Evolutionary conservation across 805 yeast genomes (phyloP).

Genomic region (Geotrichum ghanense): DNA sequence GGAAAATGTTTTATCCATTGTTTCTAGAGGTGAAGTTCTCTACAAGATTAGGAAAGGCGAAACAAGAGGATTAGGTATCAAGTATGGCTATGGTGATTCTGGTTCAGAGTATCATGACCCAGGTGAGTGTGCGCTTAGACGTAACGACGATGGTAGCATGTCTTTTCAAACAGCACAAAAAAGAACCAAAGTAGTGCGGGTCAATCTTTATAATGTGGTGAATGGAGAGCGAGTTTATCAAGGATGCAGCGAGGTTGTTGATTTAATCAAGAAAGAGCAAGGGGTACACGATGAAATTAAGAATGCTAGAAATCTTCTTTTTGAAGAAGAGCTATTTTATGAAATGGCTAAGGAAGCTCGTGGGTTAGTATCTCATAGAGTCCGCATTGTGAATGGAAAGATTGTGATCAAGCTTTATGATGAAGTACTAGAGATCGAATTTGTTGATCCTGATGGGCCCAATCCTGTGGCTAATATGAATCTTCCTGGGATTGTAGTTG

Average conservation of each 20-base stretch:
- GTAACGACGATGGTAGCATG: conserved; percentile 36
- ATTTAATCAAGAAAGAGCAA: conserved; percentile 19
- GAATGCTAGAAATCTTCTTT: conserved; percentile 59
- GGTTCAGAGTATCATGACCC: conserved; percentile 68
- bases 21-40: conserved; percentile 43
- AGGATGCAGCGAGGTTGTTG: conserved; percentile 13
- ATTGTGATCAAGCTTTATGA: conserved; percentile 55
- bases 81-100: conserved; percentile 84
- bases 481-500: conserved; percentile 21
- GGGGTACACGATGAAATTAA: conserved; percentile 44
- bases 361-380: conserved; percentile 54
- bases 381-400: conserved; percentile 51
- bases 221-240: conserved; percentile 8
- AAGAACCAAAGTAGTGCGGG: conserved; percentile 40
- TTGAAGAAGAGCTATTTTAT: conserved; percentile 82
- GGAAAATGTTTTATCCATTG: conserved; percentile 37
- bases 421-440: conserved; percentile 60
- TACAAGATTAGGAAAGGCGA: conserved; percentile 54
- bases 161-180: conserved; percentile 29
- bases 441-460: conserved; percentile 27
- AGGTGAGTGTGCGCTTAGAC: conserved; percentile 64
- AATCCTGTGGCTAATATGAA: conserved; percentile 24
- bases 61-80: conserved; percentile 56
- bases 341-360: conserved; percentile 71
- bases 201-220: conserved; percentile 38